Conservation (phyloP, 257 asterid species). For the Solanum clarkiae region DNA sequence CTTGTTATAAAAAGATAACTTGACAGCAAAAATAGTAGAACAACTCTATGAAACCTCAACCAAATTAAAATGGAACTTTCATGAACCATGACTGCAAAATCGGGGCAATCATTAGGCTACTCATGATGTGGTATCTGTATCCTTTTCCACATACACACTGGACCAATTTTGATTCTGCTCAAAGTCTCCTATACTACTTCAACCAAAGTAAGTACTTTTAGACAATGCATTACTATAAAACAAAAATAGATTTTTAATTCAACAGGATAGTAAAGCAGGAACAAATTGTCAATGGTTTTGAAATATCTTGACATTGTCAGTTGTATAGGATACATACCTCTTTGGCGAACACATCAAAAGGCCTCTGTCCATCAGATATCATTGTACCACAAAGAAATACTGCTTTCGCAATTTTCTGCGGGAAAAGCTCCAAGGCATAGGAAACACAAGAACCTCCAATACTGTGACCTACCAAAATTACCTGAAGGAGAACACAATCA, state of each 20-base stretch:
- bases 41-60: background rate
- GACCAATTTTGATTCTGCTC: background rate
- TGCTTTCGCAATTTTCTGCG: conserved; percentile 68
- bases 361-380: conserved; percentile 77
- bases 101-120: background rate
- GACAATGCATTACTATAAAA: background rate
- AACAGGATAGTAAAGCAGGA: background rate
- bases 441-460: conserved; percentile 92
- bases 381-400: conserved; percentile 75
- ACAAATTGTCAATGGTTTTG: background rate
- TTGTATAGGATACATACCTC: conserved; percentile 36
- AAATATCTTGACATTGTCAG: background rate
- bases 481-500: conserved; percentile 24
- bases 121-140: background rate
- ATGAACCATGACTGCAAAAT: background rate
- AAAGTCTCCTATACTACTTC: background rate
- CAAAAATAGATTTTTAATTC: background rate
- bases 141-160: background rate
- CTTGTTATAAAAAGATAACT: background rate
- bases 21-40: background rate
- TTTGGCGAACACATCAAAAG: conserved; percentile 84
- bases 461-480: conserved; percentile 92
- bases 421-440: conserved; percentile 64
- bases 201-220: background rate
- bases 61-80: background rate